Conservation (phyloP, 208 protist species). For the Trypanosoma brucei region DNA sequence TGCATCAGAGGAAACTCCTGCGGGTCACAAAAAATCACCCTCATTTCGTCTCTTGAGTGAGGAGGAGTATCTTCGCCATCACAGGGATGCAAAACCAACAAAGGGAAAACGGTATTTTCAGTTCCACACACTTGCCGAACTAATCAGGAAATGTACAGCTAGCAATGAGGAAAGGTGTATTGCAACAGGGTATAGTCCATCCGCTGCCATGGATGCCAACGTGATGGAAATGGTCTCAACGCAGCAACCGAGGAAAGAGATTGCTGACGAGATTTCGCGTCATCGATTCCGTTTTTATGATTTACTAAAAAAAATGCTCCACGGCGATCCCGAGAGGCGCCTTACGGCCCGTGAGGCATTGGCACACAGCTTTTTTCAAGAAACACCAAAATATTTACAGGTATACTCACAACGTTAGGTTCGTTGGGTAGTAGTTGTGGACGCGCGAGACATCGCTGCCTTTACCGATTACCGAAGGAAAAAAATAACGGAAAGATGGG, state of each 20-base stretch:
- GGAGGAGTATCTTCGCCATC: constrained; percentile 25
- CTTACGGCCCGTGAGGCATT: constrained; percentile 60
- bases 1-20: background rate
- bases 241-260: constrained; percentile 10
- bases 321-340: constrained; percentile 44
- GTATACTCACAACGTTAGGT: constrained; percentile 7
- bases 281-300: constrained; percentile 76
- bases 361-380: constrained; percentile 64
- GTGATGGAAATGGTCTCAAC: background rate
- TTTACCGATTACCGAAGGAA: too few relatives aligned
- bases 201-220: constrained; percentile 8
- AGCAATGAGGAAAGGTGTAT: constrained; percentile 59
- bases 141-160: constrained; percentile 61
- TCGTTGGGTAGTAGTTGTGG: background rate
- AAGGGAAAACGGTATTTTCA: constrained; percentile 63
- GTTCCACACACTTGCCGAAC: constrained; percentile 59
- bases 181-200: constrained; percentile 41
- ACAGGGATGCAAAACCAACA: constrained; percentile 9
- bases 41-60: constrained; percentile 18
- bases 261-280: constrained; percentile 59
- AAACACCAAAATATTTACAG: constrained; percentile 40
- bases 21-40: background rate
- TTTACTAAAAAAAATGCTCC: constrained; percentile 55
- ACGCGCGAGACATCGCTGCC: background rate
- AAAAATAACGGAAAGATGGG: too few relatives aligned